These are phyloP conservation scores for Chaetomium olivaceum DNA, from an alignment of 2,329 filamentous ascomycete species.

Conservation along the genomic window DNA sequence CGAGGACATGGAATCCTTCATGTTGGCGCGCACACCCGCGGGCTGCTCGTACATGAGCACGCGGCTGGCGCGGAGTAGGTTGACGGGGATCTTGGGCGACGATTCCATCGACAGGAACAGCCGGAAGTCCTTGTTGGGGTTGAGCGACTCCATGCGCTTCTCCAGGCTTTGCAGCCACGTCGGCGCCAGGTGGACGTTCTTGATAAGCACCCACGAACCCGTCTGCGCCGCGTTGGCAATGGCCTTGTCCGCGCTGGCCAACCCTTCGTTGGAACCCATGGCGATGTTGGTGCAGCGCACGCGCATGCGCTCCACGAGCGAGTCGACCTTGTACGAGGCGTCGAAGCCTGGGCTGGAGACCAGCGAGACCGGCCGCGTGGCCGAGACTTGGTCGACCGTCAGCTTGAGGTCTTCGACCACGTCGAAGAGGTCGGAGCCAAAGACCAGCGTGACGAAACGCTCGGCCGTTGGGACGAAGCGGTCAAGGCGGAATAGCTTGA, in stretches of 20 bases:
- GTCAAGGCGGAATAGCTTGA: slow-evolving; percentile 95
- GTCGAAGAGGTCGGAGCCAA: slow-evolving; percentile 80
- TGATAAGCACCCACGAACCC: slow-evolving; percentile 95
- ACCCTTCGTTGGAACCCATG: slow-evolving; percentile 96
- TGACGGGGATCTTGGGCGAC: slow-evolving; percentile 94
- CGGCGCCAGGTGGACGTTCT: slow-evolving; percentile 96
- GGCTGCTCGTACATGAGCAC: slow-evolving; percentile 98
- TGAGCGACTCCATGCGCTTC: slow-evolving; percentile 93
- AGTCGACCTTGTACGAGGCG: slow-evolving; percentile 98
- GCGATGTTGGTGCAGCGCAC: slow-evolving; percentile 93
- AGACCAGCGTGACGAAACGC: slow-evolving; percentile 83
- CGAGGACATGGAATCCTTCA: slow-evolving; percentile 93
- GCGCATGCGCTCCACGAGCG: slow-evolving; percentile 79
- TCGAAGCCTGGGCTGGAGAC: slow-evolving; percentile 97
- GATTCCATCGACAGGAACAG: slow-evolving; percentile 98
- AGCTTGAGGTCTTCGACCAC: slow-evolving; percentile 81
- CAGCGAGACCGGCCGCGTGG: slow-evolving; percentile 82
- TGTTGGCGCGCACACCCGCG: slow-evolving; percentile 92
- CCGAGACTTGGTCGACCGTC: slow-evolving; percentile 80
- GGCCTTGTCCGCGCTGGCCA: slow-evolving; percentile 91
- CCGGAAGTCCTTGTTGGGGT: slow-evolving; percentile 88
- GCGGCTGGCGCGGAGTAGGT: slow-evolving; percentile 86
- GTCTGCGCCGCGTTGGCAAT: slow-evolving; percentile 88
- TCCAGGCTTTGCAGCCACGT: slow-evolving; percentile 96
- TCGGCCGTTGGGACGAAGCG: slow-evolving; percentile 92